Percentiles rank a stretch among this genome's conserved stretches.
Conservation (phyloP, 1,284 basidiomycete species). For the Leucoagaricus sp. region DNA sequence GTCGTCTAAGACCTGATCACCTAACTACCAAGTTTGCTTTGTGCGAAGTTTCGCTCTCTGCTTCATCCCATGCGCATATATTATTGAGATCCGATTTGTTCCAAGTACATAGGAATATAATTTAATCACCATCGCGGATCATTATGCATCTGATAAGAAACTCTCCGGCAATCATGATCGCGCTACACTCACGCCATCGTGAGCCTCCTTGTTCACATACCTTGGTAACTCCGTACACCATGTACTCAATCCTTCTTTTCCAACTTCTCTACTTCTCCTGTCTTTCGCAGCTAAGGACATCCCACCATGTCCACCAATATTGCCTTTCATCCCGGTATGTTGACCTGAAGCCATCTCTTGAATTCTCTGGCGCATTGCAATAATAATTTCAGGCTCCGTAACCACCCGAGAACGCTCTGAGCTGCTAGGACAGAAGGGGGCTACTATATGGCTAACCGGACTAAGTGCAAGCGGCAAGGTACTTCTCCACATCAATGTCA, state of each 20-base stretch:
- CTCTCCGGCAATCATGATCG: slow-evolving; percentile 22
- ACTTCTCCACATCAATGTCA: slow-evolving; percentile 16
- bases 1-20: no score
- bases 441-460: slow-evolving; percentile 96
- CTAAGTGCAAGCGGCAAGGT: slow-evolving; percentile 91
- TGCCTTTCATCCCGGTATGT: slow-evolving; percentile 67
- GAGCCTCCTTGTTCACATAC: background rate
- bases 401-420: slow-evolving; percentile 63
- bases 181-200: slow-evolving; percentile 28
- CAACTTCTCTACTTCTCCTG: background rate
- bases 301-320: slow-evolving; percentile 80
- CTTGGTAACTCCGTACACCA: background rate
- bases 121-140: no score
- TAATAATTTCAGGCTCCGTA: slow-evolving; percentile 64
- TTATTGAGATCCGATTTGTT: no score
- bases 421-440: slow-evolving; percentile 78
- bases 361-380: background rate
- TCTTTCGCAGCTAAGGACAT: background rate
- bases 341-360: background rate
- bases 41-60: background rate
- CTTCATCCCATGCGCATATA: no score
- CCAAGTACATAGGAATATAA: no score
- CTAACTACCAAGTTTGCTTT: no score
- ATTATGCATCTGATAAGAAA: background rate
- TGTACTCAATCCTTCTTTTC: background rate